Base-by-base conservation (phyloP, 768 basidiomycete species). In the Dentipellis fragilis region DNA sequence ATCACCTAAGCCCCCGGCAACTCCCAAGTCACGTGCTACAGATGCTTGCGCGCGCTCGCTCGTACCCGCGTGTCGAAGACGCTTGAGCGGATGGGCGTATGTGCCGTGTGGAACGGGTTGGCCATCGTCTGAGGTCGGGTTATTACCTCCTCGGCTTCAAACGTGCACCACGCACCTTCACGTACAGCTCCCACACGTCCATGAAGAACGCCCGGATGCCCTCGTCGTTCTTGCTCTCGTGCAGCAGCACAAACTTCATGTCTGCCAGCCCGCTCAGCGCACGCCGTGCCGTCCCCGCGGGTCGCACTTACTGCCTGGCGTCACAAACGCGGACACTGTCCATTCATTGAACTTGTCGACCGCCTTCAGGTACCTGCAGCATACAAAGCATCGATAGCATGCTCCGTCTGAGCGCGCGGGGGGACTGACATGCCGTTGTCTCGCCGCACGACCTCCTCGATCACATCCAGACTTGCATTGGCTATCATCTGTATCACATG, bases 401-500 rank as follows among this genome's bases (percentile, higher is more conserved):
- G 35, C 52, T 55, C 22, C 35, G 22, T 36, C 17, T 51, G 10
- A 47, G 22, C 22, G 52, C 67, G 19, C 57, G 56, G 53, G 17
- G 38, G n/a, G 39, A 75, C 85, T 62, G 69, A 89, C 90, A 92
- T 92, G 58, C 78, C 72, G 60, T 77, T 82, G 66, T 91, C 89
- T 63, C 83, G 84, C 61, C 85, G 78, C 82, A 90, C 90, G 48
- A 88, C 80, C 65, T 99, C 96, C 65, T 99, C 96, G 57, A 99
- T 82, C 64, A 85, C 84, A 71, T 99, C 96, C 69, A 99, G 72
- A 64, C 90, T 93, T 51, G 92, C 93, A 69, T 98, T 95, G 19
- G 94, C 95, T 65, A 98, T 93, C 90, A 99, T 96, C 75, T 98
- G 95, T 64, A 94, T 89, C 57, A 99, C 91, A 79, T 96, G 93